phyloP scores from a whole-genome alignment of 371 early-diverging fungal species.

The Thermomucor indicae-seudaticae region DNA sequence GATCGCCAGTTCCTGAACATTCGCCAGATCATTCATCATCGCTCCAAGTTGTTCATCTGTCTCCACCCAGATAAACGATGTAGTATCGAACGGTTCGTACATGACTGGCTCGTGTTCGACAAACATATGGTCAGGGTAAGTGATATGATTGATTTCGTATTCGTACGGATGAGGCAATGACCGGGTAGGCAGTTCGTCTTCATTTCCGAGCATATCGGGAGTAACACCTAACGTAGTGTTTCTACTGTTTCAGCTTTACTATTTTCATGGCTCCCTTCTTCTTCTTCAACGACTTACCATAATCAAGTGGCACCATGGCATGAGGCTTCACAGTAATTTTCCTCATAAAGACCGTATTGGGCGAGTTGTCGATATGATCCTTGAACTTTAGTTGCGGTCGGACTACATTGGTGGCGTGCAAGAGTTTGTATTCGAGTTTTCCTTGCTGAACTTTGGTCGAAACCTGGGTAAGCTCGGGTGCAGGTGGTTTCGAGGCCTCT shows the following conservation, averaged over 20 bases:
- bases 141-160: slow-evolving; percentile 79
- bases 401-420: slow-evolving; percentile 73
- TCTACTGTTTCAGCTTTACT: background rate
- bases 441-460: slow-evolving; percentile 38
- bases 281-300: too few relatives aligned
- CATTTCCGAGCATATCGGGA: slow-evolving; percentile 3
- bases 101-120: slow-evolving; percentile 50
- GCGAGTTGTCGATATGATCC: slow-evolving; percentile 84
- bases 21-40: slow-evolving; percentile 61
- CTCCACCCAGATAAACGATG: slow-evolving; percentile 67
- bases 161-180: slow-evolving; percentile 86
- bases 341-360: slow-evolving; percentile 65
- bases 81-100: slow-evolving; percentile 57
- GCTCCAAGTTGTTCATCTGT: slow-evolving; percentile 60
- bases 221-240: background rate
- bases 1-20: slow-evolving; percentile 76
- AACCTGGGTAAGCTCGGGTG: slow-evolving; percentile 54
- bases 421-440: slow-evolving; percentile 49
- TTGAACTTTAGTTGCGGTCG: slow-evolving; percentile 88
- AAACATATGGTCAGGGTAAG: slow-evolving; percentile 75
- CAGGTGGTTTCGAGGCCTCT: slow-evolving; percentile 36
- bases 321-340: slow-evolving; percentile 82
- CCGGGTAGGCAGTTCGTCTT: slow-evolving; percentile 5
- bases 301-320: slow-evolving; percentile 74
- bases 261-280: too few relatives aligned